Conservation (phyloP, 1,139 yeast genomes). For the Lodderomyces metapsilosis region DNA sequence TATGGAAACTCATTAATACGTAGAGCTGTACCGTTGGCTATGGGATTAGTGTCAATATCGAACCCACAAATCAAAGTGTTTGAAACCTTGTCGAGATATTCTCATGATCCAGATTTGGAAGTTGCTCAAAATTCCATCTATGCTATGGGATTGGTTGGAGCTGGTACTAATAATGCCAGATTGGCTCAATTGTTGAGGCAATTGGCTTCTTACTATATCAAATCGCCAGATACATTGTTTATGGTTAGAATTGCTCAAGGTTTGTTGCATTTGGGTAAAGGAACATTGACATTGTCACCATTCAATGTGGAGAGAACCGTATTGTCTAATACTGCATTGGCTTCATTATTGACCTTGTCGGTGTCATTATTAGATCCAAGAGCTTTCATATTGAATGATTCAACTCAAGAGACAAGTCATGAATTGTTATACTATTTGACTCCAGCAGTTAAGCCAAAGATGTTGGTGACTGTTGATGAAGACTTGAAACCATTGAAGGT, state of each 20-base stretch:
- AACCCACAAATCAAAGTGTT: constrained; percentile 97
- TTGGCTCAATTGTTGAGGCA: constrained; percentile 93
- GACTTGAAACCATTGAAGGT: constrained; percentile 85
- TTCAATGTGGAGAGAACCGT: constrained; percentile 88
- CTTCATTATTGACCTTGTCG: constrained; percentile 82
- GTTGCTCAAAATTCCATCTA: constrained; percentile 95
- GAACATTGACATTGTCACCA: constrained; percentile 86
- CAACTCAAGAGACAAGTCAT: constrained; percentile 62
- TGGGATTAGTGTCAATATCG: constrained; percentile 92
- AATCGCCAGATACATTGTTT: constrained; percentile 87
- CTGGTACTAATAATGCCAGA: constrained; percentile 98
- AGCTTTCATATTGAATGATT: constrained; percentile 54
- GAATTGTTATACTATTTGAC: constrained; percentile 79
- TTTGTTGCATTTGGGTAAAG: constrained; percentile 90
- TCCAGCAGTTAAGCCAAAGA: constrained; percentile 89
- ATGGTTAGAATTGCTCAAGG: constrained; percentile 97
- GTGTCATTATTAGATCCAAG: constrained; percentile 87
- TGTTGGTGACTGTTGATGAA: constrained; percentile 90
- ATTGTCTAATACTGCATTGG: constrained; percentile 84
- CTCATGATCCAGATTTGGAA: constrained; percentile 93
- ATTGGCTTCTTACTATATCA: constrained; percentile 87
- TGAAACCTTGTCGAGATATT: constrained; percentile 92
- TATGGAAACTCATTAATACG: constrained; percentile 91
- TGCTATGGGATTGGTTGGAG: constrained; percentile 97
- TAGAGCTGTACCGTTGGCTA: constrained; percentile 95